phyloP scores from a whole-genome alignment of 495 filamentous ascomycete genomes.

The Neurospora sp. region DNA sequence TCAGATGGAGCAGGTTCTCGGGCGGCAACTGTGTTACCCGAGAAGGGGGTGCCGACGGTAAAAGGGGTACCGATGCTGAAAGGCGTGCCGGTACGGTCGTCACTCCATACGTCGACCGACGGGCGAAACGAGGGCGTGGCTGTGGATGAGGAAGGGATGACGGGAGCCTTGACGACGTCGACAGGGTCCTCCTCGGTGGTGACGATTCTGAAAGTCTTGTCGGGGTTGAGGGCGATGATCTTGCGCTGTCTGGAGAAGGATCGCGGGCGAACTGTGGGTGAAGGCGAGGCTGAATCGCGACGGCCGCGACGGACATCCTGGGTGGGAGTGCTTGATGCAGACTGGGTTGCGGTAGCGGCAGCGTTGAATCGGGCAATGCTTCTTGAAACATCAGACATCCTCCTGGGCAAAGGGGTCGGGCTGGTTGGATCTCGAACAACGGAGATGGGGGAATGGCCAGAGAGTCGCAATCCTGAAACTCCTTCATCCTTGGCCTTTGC shows the following conservation, averaged over 20 bases:
- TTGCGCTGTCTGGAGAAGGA: conserved; percentile 29
- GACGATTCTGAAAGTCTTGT: conserved; percentile 40
- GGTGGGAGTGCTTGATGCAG: conserved; percentile 8
- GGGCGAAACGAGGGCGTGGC: conserved; percentile 35
- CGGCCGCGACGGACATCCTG: conserved; percentile 13
- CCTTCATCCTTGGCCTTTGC: conserved; percentile 26
- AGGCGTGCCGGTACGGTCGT: conserved; percentile 33
- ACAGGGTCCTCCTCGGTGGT: conserved; percentile 10
- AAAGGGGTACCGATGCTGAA: conserved; percentile 18
- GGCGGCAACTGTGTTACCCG: conserved; percentile 25
- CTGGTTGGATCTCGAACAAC: conserved; percentile 15
- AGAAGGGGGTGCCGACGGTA: conserved; percentile 28
- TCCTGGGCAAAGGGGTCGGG: conserved; percentile 16
- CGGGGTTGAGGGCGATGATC: conserved; percentile 31
- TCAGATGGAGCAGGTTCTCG: conserved; percentile 13
- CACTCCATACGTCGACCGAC: conserved; percentile 36
- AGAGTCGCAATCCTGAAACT: conserved; percentile 39
- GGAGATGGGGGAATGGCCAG: conserved; percentile 24
- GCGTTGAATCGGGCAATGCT: conserved; percentile 17
- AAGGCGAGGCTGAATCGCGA: conserved; percentile 6
- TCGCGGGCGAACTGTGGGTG: conserved; percentile 13
- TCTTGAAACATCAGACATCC: conserved; percentile 25
- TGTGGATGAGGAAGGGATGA: conserved; percentile 25
- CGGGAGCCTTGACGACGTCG: conserved; percentile 18
- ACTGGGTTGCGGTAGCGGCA: neutral